Conservation (phyloP, 2,329 filamentous ascomycete genomes). For the Colletotrichum sp. region DNA sequence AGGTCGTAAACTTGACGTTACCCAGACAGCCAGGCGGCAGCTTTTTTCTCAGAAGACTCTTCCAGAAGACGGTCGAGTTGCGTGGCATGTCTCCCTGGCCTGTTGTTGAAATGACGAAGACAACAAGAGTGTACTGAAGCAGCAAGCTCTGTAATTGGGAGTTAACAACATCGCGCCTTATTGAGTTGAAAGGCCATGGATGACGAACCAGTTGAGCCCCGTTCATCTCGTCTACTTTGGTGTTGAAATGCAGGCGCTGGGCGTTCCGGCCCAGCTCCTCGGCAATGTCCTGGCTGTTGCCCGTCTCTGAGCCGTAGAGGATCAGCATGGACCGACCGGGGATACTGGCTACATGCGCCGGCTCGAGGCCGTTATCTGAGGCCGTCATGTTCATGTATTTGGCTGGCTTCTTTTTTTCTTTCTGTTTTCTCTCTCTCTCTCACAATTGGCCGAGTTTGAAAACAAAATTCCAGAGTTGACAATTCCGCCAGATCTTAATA, state of each 20-base stretch:
- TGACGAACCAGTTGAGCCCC: conserved; percentile 72
- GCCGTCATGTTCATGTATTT: neutral
- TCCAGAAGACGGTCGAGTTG: conserved; percentile 87
- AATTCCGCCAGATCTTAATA: neutral
- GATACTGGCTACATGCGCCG: conserved; percentile 27
- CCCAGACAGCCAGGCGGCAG: conserved; percentile 73
- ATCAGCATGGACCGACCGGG: conserved; percentile 62
- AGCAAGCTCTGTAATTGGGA: conserved; percentile 49
- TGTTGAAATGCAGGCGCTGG: conserved; percentile 80
- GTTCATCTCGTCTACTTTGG: conserved; percentile 79
- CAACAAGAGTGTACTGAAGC: conserved; percentile 60
- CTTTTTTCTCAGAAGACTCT: conserved; percentile 77
- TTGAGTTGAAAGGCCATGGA: neutral
- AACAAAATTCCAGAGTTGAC: neutral
- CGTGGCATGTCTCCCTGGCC: conserved; percentile 92
- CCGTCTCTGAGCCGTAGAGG: conserved; percentile 93
- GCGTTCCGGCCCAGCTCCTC: conserved; percentile 78
- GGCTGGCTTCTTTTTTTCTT: neutral
- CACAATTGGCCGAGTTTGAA: neutral
- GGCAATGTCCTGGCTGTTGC: conserved; percentile 90
- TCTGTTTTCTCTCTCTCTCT: neutral
- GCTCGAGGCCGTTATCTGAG: conserved; percentile 13
- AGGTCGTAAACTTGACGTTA: conserved; percentile 77
- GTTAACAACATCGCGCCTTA: neutral
- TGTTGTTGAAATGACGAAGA: conserved; percentile 90